A percentile compares a stretch with the other conserved stretches of the same genome.
Evolutionary conservation across 805 yeast species (phyloP).

Genomic region (Wickerhamomyces pijperi): DNA sequence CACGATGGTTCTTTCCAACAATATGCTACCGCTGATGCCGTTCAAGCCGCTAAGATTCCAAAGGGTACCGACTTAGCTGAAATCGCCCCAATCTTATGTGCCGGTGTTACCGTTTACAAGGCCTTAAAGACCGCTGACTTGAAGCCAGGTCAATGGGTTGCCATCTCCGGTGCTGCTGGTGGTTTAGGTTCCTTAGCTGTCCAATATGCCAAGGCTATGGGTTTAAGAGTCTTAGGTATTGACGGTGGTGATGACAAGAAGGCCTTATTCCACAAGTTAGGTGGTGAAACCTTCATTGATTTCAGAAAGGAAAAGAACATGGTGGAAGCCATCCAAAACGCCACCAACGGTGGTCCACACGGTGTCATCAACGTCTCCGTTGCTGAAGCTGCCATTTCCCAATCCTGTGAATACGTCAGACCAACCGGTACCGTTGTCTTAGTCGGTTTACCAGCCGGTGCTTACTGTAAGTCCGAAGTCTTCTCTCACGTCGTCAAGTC

Average conservation of each 20-base stretch:
- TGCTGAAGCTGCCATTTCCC: slow-evolving; percentile 54
- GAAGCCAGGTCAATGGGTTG: slow-evolving; percentile 64
- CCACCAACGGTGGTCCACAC: slow-evolving; percentile 67
- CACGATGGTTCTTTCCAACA: slow-evolving; percentile 90
- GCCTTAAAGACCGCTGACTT: slow-evolving; percentile 73
- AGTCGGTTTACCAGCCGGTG: slow-evolving; percentile 76
- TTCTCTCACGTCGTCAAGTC: slow-evolving; percentile 67
- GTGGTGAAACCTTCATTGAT: slow-evolving; percentile 56
- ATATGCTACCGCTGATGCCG: slow-evolving; percentile 80
- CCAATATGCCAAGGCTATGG: slow-evolving; percentile 73
- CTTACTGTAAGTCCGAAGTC: slow-evolving; percentile 58
- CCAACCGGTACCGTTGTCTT: slow-evolving; percentile 60
- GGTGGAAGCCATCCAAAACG: slow-evolving; percentile 39
- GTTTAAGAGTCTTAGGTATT: slow-evolving; percentile 57
- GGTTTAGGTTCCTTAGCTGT: slow-evolving; percentile 68
- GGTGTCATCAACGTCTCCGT: slow-evolving; percentile 71
- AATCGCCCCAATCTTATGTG: slow-evolving; percentile 78
- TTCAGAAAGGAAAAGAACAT: slow-evolving; percentile 45
- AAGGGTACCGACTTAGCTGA: slow-evolving; percentile 62
- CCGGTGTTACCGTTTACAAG: slow-evolving; percentile 87
- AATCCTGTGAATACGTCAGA: slow-evolving; percentile 49
- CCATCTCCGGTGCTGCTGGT: slow-evolving; percentile 72
- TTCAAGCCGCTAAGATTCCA: slow-evolving; percentile 77
- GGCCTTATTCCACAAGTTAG: slow-evolving; percentile 41
- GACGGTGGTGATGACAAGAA: slow-evolving; percentile 62